Conservation (phyloP, 257 asterid species). For the Solanum ahanhuiri region DNA sequence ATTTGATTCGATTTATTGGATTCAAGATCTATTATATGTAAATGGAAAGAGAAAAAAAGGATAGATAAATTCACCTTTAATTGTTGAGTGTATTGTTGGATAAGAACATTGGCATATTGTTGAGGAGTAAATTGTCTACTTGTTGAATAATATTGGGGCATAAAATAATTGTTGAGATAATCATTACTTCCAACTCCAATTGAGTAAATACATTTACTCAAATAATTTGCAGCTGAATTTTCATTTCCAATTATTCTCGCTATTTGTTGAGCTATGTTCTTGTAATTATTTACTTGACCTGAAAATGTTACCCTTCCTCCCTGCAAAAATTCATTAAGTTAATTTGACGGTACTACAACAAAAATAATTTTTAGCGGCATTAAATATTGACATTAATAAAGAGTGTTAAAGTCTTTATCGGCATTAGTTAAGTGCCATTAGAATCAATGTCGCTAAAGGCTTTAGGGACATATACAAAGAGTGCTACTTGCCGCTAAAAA, state of each 20-base stretch:
- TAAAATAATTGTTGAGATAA: conserved; percentile 40
- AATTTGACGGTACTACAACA: too few species aligned
- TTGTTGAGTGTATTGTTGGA: conserved; percentile 25
- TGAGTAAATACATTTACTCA: conserved; percentile 31
- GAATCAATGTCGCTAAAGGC: too few species aligned
- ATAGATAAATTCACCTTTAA: conserved; percentile 11
- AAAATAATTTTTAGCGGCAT: too few species aligned
- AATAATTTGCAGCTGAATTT: conserved; percentile 23
- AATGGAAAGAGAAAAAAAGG: not conserved
- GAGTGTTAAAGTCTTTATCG: too few species aligned
- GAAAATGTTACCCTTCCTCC: conserved; percentile 53
- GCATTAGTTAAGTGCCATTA: too few species aligned
- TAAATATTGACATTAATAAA: too few species aligned
- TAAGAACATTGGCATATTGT: conserved; percentile 26
- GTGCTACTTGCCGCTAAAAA: too few species aligned
- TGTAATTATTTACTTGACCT: conserved; percentile 63
- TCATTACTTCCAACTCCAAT: conserved; percentile 42
- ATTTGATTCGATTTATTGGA: not conserved
- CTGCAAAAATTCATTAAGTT: conserved; percentile 6
- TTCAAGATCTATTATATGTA: not conserved
- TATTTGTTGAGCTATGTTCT: conserved; percentile 55
- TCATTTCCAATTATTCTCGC: conserved; percentile 26
- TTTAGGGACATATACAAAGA: too few species aligned
- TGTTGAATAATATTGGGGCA: conserved; percentile 29
- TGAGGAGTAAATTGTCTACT: conserved; percentile 23